Conservation (phyloP, 2,329 filamentous ascomycete genomes). For the Fusarium virguliforme region DNA sequence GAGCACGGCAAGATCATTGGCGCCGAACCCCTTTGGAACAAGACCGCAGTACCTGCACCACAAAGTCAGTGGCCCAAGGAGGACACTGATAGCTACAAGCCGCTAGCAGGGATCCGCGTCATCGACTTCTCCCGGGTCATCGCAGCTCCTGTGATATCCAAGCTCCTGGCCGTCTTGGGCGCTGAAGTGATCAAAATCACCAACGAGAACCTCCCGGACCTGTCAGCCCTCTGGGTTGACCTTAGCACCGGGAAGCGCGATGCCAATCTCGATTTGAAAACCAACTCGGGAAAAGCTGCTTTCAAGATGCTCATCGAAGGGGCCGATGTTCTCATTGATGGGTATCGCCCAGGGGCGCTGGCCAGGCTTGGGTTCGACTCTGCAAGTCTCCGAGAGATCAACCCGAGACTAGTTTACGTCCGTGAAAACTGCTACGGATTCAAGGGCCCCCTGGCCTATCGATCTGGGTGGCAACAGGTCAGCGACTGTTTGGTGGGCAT, state of each 20-base stretch:
- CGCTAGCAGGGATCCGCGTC: constrained; percentile 55
- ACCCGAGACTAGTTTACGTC: constrained; percentile 53
- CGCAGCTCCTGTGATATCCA: constrained; percentile 55
- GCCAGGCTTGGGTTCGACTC: constrained; percentile 53
- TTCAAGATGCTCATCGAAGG: constrained; percentile 47
- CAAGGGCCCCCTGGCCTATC: constrained; percentile 53
- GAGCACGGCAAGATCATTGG: constrained; percentile 40
- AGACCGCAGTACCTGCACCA: constrained; percentile 40
- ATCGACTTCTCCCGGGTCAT: constrained; percentile 57
- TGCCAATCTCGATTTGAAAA: constrained; percentile 54
- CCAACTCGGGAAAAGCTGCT: constrained; percentile 47
- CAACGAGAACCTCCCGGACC: constrained; percentile 52
- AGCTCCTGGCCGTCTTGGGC: constrained; percentile 54
- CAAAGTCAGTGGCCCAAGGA: constrained; percentile 24
- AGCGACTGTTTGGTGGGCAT: constrained; percentile 58
- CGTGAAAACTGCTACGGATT: constrained; percentile 59
- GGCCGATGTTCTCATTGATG: constrained; percentile 56
- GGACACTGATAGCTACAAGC: constrained; percentile 35
- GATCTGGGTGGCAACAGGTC: constrained; percentile 59
- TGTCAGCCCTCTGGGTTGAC: constrained; percentile 54
- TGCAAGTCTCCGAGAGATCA: constrained; percentile 26
- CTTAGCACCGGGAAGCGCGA: constrained; percentile 57
- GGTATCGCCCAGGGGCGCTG: constrained; percentile 55
- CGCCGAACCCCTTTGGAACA: not conserved
- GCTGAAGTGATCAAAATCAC: constrained; percentile 56